Base-by-base conservation (phyloP, 2,329 filamentous ascomycete species). In the Colletotrichum agaves region DNA sequence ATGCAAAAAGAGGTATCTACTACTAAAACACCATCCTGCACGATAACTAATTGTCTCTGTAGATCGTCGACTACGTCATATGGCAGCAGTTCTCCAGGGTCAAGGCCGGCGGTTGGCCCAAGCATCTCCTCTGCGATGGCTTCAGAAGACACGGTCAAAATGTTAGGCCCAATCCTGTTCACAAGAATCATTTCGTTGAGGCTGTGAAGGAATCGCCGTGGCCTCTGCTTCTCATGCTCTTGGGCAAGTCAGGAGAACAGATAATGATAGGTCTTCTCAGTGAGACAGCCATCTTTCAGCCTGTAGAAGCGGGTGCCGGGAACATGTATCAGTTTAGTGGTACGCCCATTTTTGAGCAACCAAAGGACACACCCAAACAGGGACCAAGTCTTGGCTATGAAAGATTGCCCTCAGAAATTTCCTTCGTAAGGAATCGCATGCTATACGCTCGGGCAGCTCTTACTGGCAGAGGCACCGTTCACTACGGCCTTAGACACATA, bases 51-150 rank as follows among this genome's bases (percentile, higher is more conserved):
- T 15, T 5, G 15, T 56, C n/a, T 59, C 72, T 13, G 15, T 19
- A 94, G 91, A 87, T 95, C 72, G 84, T 95, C 47, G 91, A 94
- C 74, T 93, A 92, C 77, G 86, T 87, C 31, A 88, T 98, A 46
- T 94, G 91, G 88, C 84, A 87, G 10, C 82, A 97, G 2, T 97
- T 97, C 77, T 87, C 86, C 12, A 84, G 86, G 72, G 15, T 80
- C 83, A 35, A 75, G 74, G 77, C 31, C 79, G 78, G 66, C 77
- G 82, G 71, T 56, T 87, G 85, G 74, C 90, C 91, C 2, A 86
- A 87, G 57, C 93, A 98, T 79, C 74, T 97, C 5, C 85, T 99
- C 4, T 94, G 93, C 72, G 91, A 97, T 82, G 95, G 95, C 23
- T 97, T 90, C 73, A 88, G 91, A 73, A 87, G 76, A 79, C 27